These are phyloP conservation scores for Pichia sp. DNA, from an alignment of 1,139 yeast genomes.

Conservation along the genomic window DNA sequence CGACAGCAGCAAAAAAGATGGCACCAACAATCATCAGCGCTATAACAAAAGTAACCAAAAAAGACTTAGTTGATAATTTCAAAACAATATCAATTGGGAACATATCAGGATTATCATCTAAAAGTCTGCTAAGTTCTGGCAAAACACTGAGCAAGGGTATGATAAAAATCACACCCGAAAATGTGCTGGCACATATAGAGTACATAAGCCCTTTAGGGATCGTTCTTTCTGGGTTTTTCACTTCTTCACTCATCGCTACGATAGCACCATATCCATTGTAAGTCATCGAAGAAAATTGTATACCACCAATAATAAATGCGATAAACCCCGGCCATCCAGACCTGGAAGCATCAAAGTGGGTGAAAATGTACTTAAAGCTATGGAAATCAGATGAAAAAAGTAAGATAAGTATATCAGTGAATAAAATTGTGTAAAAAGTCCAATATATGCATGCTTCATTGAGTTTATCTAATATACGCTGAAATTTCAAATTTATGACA, in stretches of 20 bases:
- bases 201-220: conserved; percentile 72
- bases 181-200: conserved; percentile 55
- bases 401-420: conserved; percentile 56
- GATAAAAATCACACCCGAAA: conserved; percentile 65
- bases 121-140: conserved; percentile 51
- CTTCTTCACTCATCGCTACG: conserved; percentile 79
- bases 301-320: conserved; percentile 71
- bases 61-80: conserved; percentile 62
- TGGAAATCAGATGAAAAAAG: conserved; percentile 56
- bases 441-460: conserved; percentile 63
- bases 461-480: conserved; percentile 52
- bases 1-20: conserved; percentile 68
- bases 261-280: conserved; percentile 78
- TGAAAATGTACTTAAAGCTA: conserved; percentile 50
- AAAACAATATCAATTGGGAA: conserved; percentile 52
- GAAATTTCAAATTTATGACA: conserved; percentile 52
- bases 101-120: conserved; percentile 57
- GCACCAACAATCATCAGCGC: conserved; percentile 65
- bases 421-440: conserved; percentile 66
- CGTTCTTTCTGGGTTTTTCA: conserved; percentile 62
- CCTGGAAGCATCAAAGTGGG: conserved; percentile 62
- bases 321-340: conserved; percentile 66
- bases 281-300: conserved; percentile 73
- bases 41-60: conserved; percentile 57
- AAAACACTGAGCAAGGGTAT: conserved; percentile 64